A percentile compares a stretch with the other conserved stretches of the same genome.
phyloP scores from a whole-genome alignment of 192 early-diverging fungal genomes.

The Entomortierella parvispora region DNA sequence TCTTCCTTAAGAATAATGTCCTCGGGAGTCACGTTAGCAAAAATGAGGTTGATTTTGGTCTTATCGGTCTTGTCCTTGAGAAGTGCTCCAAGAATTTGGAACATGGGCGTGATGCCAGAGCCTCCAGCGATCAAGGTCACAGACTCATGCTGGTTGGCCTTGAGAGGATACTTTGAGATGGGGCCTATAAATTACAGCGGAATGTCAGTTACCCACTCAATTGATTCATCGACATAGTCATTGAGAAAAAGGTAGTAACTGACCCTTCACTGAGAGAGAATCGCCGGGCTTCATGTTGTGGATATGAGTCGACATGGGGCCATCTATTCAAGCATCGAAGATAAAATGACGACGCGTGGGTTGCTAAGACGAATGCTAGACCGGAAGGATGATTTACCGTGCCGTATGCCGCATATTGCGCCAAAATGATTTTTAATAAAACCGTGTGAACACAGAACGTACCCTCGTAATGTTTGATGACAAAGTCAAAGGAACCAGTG shows the following conservation, averaged over 20 bases:
- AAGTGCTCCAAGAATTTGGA: conserved; percentile 68
- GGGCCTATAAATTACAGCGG: conserved; percentile 58
- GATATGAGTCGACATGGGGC: conserved; percentile 67
- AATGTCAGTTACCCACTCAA: not conserved
- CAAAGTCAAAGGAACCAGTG: conserved; percentile 72
- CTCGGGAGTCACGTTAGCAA: conserved; percentile 73
- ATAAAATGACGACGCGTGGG: too few species aligned
- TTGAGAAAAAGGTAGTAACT: not conserved
- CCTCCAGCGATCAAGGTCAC: conserved; percentile 83
- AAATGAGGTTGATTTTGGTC: conserved; percentile 78
- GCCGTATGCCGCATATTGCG: not conserved
- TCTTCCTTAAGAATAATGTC: conserved; percentile 76
- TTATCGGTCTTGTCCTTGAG: conserved; percentile 71
- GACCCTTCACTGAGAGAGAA: conserved; percentile 73
- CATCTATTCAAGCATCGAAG: conserved; percentile 32
- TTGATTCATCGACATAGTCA: not conserved
- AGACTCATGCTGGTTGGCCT: conserved; percentile 67
- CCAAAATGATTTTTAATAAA: not conserved
- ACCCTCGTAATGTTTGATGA: conserved; percentile 74
- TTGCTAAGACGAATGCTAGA: too few species aligned
- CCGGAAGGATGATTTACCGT: not conserved
- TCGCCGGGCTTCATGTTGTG: conserved; percentile 75
- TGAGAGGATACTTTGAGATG: conserved; percentile 70
- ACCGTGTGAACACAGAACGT: not conserved
- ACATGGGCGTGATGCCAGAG: conserved; percentile 79